Evolutionary conservation across 306 rosid genomes (phyloP).

Genomic region (Medicago lupulina): DNA sequence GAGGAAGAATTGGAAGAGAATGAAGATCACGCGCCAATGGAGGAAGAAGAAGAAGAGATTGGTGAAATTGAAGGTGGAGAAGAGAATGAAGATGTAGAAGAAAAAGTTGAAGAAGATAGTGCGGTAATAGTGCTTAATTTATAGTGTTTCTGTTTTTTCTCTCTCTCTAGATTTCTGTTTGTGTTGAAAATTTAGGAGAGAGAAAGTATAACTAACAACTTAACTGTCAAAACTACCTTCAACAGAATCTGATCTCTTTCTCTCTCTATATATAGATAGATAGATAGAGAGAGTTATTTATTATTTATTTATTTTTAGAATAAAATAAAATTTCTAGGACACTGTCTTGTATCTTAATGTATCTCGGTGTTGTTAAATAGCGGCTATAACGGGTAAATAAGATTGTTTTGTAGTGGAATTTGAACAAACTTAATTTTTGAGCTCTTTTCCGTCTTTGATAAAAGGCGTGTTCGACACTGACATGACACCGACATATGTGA

Average conservation of each 20-base stretch:
- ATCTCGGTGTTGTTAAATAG: not conserved
- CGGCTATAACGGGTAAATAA: no score
- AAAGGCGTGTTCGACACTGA: no score
- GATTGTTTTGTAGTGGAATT: no score
- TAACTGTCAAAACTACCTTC: constrained; percentile 76
- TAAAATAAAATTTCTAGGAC: not conserved
- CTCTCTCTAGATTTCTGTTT: constrained; percentile 56
- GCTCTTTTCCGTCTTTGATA: no score
- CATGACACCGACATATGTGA: not conserved
- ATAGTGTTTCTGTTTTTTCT: constrained; percentile 35
- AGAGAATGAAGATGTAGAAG: constrained; percentile 48
- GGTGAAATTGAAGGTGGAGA: constrained; percentile 48
- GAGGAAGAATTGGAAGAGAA: constrained; percentile 55
- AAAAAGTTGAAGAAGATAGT: constrained; percentile 35
- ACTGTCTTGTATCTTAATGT: constrained; percentile 23
- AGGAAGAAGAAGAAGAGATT: constrained; percentile 47
- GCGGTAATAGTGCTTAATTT: constrained; percentile 29
- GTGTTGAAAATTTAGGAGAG: constrained; percentile 59
- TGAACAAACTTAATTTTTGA: no score
- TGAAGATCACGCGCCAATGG: constrained; percentile 52
- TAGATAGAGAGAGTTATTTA: not conserved
- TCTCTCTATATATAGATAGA: not conserved
- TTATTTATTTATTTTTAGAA: not conserved
- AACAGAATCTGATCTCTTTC: constrained; percentile 48
- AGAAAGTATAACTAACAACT: constrained; percentile 57